These are phyloP conservation scores for Aphanomyces invadans DNA, from an alignment of 352 stramenopile species.

Conservation along the genomic window DNA sequence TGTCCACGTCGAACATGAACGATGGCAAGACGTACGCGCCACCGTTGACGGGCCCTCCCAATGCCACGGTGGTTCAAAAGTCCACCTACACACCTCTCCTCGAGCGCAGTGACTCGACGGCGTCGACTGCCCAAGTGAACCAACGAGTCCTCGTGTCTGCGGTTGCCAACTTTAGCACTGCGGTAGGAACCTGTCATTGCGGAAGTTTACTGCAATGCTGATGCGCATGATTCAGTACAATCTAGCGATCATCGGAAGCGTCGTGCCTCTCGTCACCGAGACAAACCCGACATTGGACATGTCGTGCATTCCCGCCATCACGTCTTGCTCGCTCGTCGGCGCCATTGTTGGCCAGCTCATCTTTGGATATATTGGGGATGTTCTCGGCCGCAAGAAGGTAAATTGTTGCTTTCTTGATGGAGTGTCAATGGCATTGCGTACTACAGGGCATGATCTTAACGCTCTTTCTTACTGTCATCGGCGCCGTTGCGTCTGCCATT, in stretches of 20 bases:
- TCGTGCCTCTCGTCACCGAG: conserved; percentile 47
- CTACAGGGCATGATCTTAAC: conserved; percentile 68
- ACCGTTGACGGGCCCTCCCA: too few species aligned
- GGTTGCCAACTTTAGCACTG: conserved; percentile 74
- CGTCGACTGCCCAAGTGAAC: conserved; percentile 14
- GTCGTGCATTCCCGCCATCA: conserved; percentile 47
- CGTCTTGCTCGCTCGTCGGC: conserved; percentile 60
- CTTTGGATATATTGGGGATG: conserved; percentile 71
- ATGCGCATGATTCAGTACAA: conserved; percentile 60
- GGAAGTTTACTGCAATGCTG: too few species aligned
- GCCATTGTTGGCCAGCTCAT: conserved; percentile 73
- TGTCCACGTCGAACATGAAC: too few species aligned
- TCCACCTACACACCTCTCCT: conserved; percentile 16
- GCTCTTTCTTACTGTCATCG: conserved; percentile 56
- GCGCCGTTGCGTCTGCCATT: conserved; percentile 45
- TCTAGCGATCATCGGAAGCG: conserved; percentile 60
- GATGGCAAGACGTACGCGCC: too few species aligned
- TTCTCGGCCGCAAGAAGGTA: conserved; percentile 48
- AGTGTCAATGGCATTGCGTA: too few species aligned
- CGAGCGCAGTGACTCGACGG: conserved; percentile 8
- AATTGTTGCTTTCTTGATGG: too few species aligned
- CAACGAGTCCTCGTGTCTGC: conserved; percentile 49
- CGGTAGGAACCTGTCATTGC: conserved; percentile 37
- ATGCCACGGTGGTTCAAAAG: too few species aligned
- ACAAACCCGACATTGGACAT: conserved; percentile 33